Evolutionary conservation across 2,329 filamentous ascomycete species (phyloP).

Genomic region (Dactylellina parvicollis): DNA sequence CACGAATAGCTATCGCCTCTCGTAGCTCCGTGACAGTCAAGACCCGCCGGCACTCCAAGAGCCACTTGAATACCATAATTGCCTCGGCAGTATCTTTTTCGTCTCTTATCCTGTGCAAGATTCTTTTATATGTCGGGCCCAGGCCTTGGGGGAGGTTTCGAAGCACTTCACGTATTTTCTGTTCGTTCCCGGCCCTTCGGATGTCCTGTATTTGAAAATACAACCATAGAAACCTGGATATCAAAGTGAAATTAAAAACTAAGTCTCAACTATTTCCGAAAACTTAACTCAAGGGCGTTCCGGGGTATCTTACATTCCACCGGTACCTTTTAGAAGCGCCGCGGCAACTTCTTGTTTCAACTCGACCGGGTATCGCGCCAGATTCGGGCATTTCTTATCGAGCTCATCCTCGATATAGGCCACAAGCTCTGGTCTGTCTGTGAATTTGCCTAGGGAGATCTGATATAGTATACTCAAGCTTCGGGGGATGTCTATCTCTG

Average conservation of each 20-base stretch:
- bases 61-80: constrained; percentile 59
- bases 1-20: constrained; percentile 61
- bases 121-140: constrained; percentile 59
- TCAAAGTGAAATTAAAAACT: constrained; percentile 7
- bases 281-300: too few species aligned
- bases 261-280: constrained; percentile 12
- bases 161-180: constrained; percentile 59
- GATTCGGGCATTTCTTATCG: constrained; percentile 42
- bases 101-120: constrained; percentile 57
- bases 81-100: constrained; percentile 54
- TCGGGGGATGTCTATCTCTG: constrained; percentile 55
- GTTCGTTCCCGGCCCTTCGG: constrained; percentile 59
- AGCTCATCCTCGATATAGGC: constrained; percentile 55
- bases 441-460: constrained; percentile 50
- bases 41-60: constrained; percentile 59
- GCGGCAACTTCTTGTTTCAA: constrained; percentile 58
- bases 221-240: constrained; percentile 62
- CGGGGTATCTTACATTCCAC: constrained; percentile 61
- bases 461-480: constrained; percentile 29
- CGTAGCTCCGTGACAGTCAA: constrained; percentile 61
- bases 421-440: constrained; percentile 55
- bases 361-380: constrained; percentile 53
- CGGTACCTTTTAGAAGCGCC: constrained; percentile 58
- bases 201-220: constrained; percentile 61
- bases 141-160: constrained; percentile 59